phyloP scores from a whole-genome alignment of 2,329 filamentous ascomycete genomes.

The Drechslera avenae region DNA sequence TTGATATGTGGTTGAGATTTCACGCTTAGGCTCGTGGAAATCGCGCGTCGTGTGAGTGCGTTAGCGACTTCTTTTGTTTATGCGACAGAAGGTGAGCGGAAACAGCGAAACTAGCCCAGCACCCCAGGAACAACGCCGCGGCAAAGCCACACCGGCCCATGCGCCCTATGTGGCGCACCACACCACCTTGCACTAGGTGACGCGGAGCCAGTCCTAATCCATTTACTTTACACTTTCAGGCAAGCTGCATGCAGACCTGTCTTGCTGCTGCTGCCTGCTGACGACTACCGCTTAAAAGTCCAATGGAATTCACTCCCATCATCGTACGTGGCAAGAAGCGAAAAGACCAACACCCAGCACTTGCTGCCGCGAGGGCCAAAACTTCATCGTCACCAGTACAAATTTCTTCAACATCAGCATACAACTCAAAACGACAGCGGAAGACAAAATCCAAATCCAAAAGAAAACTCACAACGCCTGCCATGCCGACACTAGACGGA shows the following conservation, averaged over 20 bases:
- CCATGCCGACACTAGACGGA: slow-evolving; percentile 42
- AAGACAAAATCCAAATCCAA: slow-evolving; percentile 21
- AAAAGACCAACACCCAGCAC: slow-evolving; percentile 18
- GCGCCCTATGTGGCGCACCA: slow-evolving; percentile 23
- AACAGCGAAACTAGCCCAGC: slow-evolving; percentile 20
- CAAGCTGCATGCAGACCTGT: slow-evolving; percentile 8
- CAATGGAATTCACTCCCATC: slow-evolving; percentile 44
- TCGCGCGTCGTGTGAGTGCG: slow-evolving; percentile 3
- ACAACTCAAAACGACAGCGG: slow-evolving; percentile 12
- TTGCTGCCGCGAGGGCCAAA: slow-evolving; percentile 1
- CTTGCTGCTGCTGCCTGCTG: slow-evolving; percentile 36
- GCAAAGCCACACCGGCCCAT: slow-evolving; percentile 36
- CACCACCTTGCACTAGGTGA: slow-evolving; percentile 4
- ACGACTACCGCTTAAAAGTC: slow-evolving; percentile 15
- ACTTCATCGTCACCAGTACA: slow-evolving; percentile 2
- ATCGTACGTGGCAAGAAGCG: slow-evolving; percentile 42
- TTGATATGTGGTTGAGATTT: neutral
- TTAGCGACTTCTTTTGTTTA: slow-evolving; percentile 31
- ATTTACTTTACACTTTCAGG: slow-evolving; percentile 20
- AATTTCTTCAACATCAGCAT: slow-evolving; percentile 10
- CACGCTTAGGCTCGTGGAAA: slow-evolving; percentile 7
- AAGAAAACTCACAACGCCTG: slow-evolving; percentile 20
- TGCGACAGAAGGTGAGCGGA: slow-evolving; percentile 26
- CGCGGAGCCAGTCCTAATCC: slow-evolving; percentile 24
- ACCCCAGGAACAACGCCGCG: slow-evolving; percentile 29